Conservation (phyloP, 352 stramenopile species). For the Phytopythium kandeliae region DNA sequence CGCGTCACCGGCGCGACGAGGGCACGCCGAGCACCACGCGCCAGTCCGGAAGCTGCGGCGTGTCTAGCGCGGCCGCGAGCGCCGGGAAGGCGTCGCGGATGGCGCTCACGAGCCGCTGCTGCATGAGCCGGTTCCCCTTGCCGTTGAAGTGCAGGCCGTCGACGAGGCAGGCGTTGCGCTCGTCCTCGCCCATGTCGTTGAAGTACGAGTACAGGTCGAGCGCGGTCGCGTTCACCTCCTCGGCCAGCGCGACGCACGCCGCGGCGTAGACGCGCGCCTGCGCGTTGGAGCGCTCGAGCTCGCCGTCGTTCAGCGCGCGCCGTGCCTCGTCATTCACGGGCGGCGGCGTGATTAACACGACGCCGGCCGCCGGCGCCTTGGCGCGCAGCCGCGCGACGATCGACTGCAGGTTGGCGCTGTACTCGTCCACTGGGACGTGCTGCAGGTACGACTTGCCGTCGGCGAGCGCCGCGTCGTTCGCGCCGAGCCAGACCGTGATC, state of each 20-base stretch:
- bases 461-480: slow-evolving; percentile 47
- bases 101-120: slow-evolving; percentile 21
- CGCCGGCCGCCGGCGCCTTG: slow-evolving; percentile 12
- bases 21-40: slow-evolving; percentile 4
- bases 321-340: slow-evolving; percentile 29
- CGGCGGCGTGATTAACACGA: slow-evolving; percentile 44
- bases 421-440: slow-evolving; percentile 41
- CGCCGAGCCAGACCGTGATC: slow-evolving; percentile 49
- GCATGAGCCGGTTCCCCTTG: slow-evolving; percentile 37
- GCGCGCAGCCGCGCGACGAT: slow-evolving; percentile 18
- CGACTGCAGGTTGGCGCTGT: slow-evolving; percentile 26
- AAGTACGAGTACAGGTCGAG: slow-evolving; percentile 42
- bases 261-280: slow-evolving; percentile 26
- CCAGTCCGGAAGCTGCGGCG: slow-evolving; percentile 15
- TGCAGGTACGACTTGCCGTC: slow-evolving; percentile 22
- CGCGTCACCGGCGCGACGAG: not conserved
- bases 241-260: slow-evolving; percentile 26
- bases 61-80: slow-evolving; percentile 9
- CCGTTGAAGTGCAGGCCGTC: slow-evolving; percentile 49
- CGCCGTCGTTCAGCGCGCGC: slow-evolving; percentile 9
- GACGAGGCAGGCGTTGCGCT: slow-evolving; percentile 24
- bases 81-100: slow-evolving; percentile 21
- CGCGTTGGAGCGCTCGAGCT: slow-evolving; percentile 31
- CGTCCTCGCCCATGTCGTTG: slow-evolving; percentile 18
- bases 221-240: slow-evolving; percentile 14